Conservation (phyloP, 2,329 filamentous ascomycete species). For the Aquanectria penicillioides region DNA sequence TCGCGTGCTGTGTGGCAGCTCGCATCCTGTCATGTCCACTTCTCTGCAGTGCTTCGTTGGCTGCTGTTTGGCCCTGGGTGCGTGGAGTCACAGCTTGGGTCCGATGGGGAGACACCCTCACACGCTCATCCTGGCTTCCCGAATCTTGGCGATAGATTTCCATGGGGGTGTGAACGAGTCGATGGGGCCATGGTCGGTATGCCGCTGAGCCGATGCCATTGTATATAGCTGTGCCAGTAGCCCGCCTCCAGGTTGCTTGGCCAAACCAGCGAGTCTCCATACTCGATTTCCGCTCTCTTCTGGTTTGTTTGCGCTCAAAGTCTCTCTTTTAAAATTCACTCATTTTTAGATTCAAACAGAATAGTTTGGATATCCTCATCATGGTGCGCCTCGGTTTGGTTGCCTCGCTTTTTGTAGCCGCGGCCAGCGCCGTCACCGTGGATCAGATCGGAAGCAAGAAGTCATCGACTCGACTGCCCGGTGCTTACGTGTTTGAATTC, state of each 20-base stretch:
- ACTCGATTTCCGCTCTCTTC: neutral
- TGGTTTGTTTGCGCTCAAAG: neutral
- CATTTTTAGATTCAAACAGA: neutral
- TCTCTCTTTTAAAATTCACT: neutral
- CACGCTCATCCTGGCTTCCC: neutral
- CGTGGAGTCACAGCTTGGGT: no score
- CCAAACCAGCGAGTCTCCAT: slow-evolving; percentile 7
- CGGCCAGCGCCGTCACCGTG: slow-evolving; percentile 41
- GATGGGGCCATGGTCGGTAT: neutral
- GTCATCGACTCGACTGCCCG: slow-evolving; percentile 47
- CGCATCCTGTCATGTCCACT: neutral
- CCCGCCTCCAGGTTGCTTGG: neutral
- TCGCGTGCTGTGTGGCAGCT: neutral
- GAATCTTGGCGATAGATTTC: neutral
- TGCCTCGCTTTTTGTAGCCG: slow-evolving; percentile 49
- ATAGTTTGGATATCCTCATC: slow-evolving; percentile 13
- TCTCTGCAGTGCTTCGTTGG: no score
- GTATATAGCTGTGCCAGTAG: slow-evolving; percentile 12
- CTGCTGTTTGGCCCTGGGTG: no score
- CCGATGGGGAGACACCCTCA: no score
- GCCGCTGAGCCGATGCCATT: neutral
- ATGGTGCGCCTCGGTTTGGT: slow-evolving; percentile 51
- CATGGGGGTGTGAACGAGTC: neutral
- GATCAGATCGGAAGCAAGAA: slow-evolving; percentile 37
- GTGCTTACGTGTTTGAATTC: slow-evolving; percentile 65